phyloP scores from a whole-genome alignment of 2,329 filamentous ascomycete genomes.

The Penicillium sp. region DNA sequence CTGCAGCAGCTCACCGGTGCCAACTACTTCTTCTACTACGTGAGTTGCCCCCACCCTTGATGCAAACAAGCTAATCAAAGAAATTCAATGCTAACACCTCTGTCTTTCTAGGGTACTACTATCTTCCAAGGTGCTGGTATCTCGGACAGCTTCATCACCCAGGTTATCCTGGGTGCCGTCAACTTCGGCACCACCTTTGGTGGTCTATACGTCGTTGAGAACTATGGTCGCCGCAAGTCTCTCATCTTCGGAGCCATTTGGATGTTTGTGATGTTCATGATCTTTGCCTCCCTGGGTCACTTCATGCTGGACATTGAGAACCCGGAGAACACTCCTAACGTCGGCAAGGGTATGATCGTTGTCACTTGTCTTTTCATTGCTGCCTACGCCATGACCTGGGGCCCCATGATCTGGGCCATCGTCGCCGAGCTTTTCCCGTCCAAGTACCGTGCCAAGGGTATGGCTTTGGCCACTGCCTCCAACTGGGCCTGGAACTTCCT shows the following conservation, averaged over 20 bases:
- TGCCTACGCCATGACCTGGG: constrained; percentile 72
- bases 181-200: constrained; percentile 71
- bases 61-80: background rate
- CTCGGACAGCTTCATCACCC: constrained; percentile 66
- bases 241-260: constrained; percentile 70
- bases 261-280: constrained; percentile 69
- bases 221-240: constrained; percentile 70
- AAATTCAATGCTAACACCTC: constrained; percentile 19
- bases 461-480: constrained; percentile 78
- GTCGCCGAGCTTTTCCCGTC: constrained; percentile 52
- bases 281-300: constrained; percentile 66
- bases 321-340: constrained; percentile 52
- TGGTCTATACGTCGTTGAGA: constrained; percentile 72
- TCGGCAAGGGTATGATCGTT: constrained; percentile 72
- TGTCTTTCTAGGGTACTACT: constrained; percentile 54
- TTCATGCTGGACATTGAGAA: constrained; percentile 46
- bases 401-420: constrained; percentile 62
- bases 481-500: constrained; percentile 80
- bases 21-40: constrained; percentile 63
- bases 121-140: constrained; percentile 69
- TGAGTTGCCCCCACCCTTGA: constrained; percentile 19
- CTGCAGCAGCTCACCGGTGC: constrained; percentile 54
- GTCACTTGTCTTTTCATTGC: constrained; percentile 75
- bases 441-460: constrained; percentile 70
- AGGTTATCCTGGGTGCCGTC: constrained; percentile 69